Conservation (phyloP, 2,329 filamentous ascomycete species). For the Pseudocercospora ulei region DNA sequence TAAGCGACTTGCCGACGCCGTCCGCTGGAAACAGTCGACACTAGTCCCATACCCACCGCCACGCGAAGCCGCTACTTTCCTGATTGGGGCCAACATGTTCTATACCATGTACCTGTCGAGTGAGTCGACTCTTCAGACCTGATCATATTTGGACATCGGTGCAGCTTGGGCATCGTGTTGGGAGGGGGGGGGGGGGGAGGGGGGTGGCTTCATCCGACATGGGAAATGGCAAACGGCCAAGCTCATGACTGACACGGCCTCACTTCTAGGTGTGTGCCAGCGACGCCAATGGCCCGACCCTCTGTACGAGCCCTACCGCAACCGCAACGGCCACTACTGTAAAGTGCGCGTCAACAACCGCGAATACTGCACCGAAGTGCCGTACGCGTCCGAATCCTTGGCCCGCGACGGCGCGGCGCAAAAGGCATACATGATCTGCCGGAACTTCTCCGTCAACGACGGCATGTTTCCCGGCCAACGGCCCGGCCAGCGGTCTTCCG, state of each 20-base stretch:
- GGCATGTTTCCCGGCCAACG: constrained; percentile 63
- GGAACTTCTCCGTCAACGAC: constrained; percentile 93
- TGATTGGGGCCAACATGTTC: constrained; percentile 32
- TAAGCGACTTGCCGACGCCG: constrained; percentile 28
- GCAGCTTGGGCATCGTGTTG: constrained; percentile 18
- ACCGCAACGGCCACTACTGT: constrained; percentile 69
- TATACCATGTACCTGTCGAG: constrained; percentile 49
- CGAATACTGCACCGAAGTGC: constrained; percentile 84
- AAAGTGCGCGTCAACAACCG: constrained; percentile 91
- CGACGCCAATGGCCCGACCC: constrained; percentile 90
- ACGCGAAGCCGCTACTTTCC: constrained; percentile 14
- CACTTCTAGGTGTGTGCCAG: constrained; percentile 70
- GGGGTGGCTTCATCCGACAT: constrained; percentile 23
- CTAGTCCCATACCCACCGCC: constrained; percentile 20
- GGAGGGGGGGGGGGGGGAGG: no score
- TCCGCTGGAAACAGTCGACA: constrained; percentile 23
- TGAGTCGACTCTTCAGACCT: constrained; percentile 36
- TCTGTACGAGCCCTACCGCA: constrained; percentile 71
- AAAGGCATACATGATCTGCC: constrained; percentile 93
- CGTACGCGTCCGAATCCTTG: constrained; percentile 69
- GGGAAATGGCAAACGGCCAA: constrained; percentile 5
- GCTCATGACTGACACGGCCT: constrained; percentile 8
- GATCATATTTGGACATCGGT: constrained; percentile 7
- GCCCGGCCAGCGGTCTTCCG: constrained; percentile 41
- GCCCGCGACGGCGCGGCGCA: constrained; percentile 91